Conservation (phyloP, 805 yeast species). For the Kregervanrija delftensis region DNA sequence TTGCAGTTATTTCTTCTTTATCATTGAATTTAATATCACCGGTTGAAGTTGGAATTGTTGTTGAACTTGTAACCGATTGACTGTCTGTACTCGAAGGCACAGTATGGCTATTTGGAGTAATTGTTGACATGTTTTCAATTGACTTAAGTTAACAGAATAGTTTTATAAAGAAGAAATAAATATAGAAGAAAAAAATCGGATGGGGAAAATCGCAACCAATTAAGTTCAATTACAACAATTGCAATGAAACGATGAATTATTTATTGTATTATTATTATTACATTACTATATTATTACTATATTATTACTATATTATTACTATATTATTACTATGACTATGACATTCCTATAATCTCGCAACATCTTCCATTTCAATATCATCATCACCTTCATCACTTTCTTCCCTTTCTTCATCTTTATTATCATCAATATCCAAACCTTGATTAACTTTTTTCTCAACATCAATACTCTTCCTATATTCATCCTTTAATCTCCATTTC, state of each 20-base stretch:
- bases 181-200: not conserved
- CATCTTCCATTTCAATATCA: constrained; percentile 72
- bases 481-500: constrained; percentile 84
- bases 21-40: constrained; percentile 25
- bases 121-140: too few species aligned
- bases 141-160: too few species aligned
- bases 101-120: too few species aligned
- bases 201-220: not conserved
- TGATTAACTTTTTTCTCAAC: constrained; percentile 63
- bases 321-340: too few species aligned
- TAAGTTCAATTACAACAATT: too few species aligned
- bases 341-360: constrained; percentile 25
- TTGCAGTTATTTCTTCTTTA: constrained; percentile 30
- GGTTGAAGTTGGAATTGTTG: constrained; percentile 15
- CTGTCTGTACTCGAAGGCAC: not conserved
- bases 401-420: constrained; percentile 28
- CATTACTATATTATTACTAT: too few species aligned
- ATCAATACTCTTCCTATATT: constrained; percentile 74
- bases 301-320: too few species aligned
- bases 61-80: constrained; percentile 3
- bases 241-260: too few species aligned
- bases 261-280: too few species aligned
- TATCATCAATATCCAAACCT: constrained; percentile 41
- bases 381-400: constrained; percentile 62
- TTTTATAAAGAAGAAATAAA: too few species aligned